Evolutionary conservation across 2,329 filamentous ascomycete species (phyloP), one percentile per base, ranked within the genome.

Genomic region (Fusarium musae): DNA sequence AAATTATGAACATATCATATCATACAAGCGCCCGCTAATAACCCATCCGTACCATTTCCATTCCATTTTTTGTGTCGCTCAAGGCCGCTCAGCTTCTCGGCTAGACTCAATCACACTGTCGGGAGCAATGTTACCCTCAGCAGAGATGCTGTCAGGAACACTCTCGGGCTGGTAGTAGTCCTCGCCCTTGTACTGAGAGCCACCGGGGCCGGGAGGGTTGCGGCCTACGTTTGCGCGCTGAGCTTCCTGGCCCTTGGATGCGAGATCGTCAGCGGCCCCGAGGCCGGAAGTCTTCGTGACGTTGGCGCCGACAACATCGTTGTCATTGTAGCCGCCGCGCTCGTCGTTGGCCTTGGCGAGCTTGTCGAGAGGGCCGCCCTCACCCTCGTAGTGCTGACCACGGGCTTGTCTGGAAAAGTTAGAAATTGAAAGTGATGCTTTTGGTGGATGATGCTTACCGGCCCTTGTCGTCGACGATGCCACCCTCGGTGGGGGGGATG

Each of bases 401-500:
- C 79, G 81, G 23, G 84, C 80, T 83, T 85, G 82, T 66, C 85
- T 87, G 37, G 2, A 3, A 7, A 17, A 67, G 67, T 78, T 54
- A 77, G 70, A 47, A 12, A n/a, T 19, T 43, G 43, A 6, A 21
- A n/a, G 13, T 9, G 30, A 9, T 36, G 19, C 6, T 16, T 2
- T 53, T 28, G 37, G 15, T 39, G 34, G 3, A 11, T 21, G 10
- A 21, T 26, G 40, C 82, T 73, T 81, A 85, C 86, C 84, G 81
- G 67, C 85, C 85, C 21, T 80, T 83, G 42, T 83, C 82, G 61
- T 87, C 85, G 1, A 84, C 69, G 11, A 81, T 79, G 21, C 85
- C 85, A 34, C 85, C 85, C 76, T 87, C 85, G 65, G 82, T 81
- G 5, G 82, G 82, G 21, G 84, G 84, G 34, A 86, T 86, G 13